These are phyloP conservation scores for Vitis amurensis DNA, from an alignment of 164 flowering plant species.

Conservation along the genomic window DNA sequence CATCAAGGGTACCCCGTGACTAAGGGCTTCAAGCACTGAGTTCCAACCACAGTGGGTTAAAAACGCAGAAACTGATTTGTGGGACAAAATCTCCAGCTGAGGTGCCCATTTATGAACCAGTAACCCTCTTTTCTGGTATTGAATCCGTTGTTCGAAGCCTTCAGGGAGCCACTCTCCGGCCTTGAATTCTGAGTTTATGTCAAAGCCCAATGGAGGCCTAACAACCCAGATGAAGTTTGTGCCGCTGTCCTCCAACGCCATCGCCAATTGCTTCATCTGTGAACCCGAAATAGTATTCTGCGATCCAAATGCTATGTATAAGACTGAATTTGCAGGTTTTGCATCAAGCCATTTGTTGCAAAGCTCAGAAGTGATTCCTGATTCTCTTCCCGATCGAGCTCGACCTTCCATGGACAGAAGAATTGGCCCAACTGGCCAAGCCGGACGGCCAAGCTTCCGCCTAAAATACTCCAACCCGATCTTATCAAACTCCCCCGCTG, in stretches of 20 bases:
- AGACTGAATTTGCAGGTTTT: conserved; percentile 42
- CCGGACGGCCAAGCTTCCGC: conserved; percentile 23
- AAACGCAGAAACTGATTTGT: conserved; percentile 32
- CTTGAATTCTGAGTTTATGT: conserved; percentile 21
- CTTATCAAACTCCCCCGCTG: conserved; percentile 49
- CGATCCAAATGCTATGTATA: conserved; percentile 64
- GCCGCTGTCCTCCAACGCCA: conserved; percentile 51
- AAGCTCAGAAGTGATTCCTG: conserved; percentile 5
- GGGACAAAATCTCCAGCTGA: conserved; percentile 49
- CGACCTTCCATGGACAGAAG: conserved; percentile 10
- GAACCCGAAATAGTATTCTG: conserved; percentile 43
- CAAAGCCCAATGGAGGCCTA: conserved; percentile 39
- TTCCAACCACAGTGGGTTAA: conserved; percentile 64
- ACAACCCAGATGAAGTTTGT: conserved; percentile 45
- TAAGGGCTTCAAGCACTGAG: conserved; percentile 49
- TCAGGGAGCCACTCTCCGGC: conserved; percentile 31
- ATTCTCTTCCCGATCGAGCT: conserved; percentile 9
- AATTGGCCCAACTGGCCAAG: conserved; percentile 51
- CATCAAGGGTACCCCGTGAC: conserved; percentile 44
- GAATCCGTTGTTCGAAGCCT: conserved; percentile 31
- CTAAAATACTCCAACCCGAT: conserved; percentile 37
- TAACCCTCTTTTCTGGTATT: conserved; percentile 28
- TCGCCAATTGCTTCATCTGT: conserved; percentile 55
- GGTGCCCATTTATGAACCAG: conserved; percentile 53
- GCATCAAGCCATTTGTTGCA: conserved; percentile 45